A percentile compares a stretch with the other conserved stretches of the same genome.
Evolutionary conservation across 805 yeast genomes (phyloP).

Genomic region (Wickerhamiella sergipiensis): DNA sequence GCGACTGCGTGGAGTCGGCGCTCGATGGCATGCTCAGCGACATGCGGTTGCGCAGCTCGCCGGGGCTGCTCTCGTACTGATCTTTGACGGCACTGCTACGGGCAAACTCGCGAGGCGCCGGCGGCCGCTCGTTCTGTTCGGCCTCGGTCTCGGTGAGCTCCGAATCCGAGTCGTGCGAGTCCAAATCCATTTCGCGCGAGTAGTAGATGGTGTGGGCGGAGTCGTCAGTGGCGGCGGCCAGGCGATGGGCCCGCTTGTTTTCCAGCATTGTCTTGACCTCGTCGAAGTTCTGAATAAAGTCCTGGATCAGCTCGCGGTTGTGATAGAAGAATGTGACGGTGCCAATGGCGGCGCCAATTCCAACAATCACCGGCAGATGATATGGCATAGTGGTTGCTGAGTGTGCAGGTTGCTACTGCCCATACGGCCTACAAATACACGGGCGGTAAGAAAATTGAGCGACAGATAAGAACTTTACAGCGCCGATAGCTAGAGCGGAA

Average conservation of each 20-base stretch:
- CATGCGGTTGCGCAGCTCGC: neutral
- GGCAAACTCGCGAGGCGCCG: neutral
- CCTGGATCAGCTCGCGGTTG: neutral
- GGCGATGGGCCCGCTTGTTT: neutral
- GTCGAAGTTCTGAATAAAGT: neutral
- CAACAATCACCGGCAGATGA: neutral
- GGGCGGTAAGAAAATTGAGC: no score
- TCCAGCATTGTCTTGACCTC: neutral
- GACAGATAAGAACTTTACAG: no score
- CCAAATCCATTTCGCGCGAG: neutral
- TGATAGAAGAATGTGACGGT: neutral
- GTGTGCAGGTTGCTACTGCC: neutral
- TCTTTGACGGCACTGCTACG: neutral
- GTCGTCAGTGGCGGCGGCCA: neutral
- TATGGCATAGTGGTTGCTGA: neutral
- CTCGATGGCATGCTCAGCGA: neutral
- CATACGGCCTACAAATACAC: no score
- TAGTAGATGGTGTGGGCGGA: neutral
- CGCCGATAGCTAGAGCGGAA: no score
- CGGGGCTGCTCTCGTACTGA: no score
- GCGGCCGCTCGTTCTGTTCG: neutral
- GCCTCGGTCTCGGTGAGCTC: neutral
- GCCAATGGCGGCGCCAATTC: neutral
- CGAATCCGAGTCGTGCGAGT: neutral
- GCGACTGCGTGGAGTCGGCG: neutral